Conservation (phyloP, 2,329 filamentous ascomycete genomes). For the Colletotrichum coccodes region DNA sequence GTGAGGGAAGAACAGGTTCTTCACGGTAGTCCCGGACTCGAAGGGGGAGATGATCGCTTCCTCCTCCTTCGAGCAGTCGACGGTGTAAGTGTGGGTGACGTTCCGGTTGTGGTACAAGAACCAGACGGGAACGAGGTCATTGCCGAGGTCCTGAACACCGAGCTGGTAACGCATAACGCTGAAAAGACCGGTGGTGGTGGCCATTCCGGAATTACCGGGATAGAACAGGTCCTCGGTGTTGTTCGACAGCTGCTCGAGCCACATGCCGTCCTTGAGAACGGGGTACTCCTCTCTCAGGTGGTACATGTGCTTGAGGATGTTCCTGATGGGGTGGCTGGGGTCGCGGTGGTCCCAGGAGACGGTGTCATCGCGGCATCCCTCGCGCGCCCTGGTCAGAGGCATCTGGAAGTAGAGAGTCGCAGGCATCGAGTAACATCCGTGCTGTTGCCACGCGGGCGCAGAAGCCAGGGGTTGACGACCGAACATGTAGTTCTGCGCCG, state of each 20-base stretch:
- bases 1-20: constrained; percentile 72
- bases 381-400: constrained; percentile 62
- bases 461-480: constrained; percentile 71
- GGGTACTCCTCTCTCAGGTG: constrained; percentile 66
- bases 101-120: constrained; percentile 61
- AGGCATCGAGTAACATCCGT: constrained; percentile 70
- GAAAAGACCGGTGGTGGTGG: constrained; percentile 69
- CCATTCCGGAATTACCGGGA: constrained; percentile 60
- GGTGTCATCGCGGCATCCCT: constrained; percentile 66
- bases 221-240: constrained; percentile 57
- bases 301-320: constrained; percentile 70
- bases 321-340: constrained; percentile 68
- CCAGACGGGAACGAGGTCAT: constrained; percentile 67
- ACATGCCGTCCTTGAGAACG: constrained; percentile 70
- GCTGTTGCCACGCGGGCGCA: constrained; percentile 70
- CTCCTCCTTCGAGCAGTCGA: constrained; percentile 59
- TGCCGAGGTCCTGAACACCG: constrained; percentile 34
- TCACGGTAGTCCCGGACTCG: constrained; percentile 63
- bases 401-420: constrained; percentile 67
- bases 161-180: constrained; percentile 64
- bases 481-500: constrained; percentile 72
- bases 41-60: constrained; percentile 67
- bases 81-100: constrained; percentile 60
- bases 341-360: constrained; percentile 71
- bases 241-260: constrained; percentile 65